These are phyloP conservation scores for Phialophora expanda DNA, from an alignment of 2,329 filamentous ascomycete genomes.

Conservation along the genomic window DNA sequence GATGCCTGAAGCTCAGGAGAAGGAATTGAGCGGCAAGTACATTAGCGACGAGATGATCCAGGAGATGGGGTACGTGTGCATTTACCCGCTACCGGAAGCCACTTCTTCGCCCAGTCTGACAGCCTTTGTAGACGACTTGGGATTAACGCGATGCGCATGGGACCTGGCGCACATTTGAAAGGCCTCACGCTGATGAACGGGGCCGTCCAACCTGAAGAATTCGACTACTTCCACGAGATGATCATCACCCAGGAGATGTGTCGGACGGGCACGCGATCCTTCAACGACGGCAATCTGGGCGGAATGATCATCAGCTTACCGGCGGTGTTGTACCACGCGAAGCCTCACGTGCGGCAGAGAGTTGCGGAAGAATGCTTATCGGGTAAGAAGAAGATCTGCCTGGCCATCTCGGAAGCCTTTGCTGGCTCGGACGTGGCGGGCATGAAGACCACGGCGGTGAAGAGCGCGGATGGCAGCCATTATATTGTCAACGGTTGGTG, in stretches of 20 bases:
- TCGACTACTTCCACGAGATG: conserved; percentile 70
- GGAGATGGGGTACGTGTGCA: conserved; percentile 23
- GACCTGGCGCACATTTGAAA: conserved; percentile 32
- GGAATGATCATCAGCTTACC: conserved; percentile 66
- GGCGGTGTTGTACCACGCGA: conserved; percentile 71
- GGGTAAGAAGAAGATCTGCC: conserved; percentile 70
- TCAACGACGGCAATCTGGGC: conserved; percentile 47
- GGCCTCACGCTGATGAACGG: conserved; percentile 32
- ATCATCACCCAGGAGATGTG: conserved; percentile 74
- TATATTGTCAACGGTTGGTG: conserved; percentile 75
- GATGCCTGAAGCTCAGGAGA: conserved; percentile 35
- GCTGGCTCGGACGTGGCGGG: conserved; percentile 69
- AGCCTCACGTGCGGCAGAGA: conserved; percentile 63
- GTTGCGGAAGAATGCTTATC: conserved; percentile 70
- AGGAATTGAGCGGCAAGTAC: conserved; percentile 31
- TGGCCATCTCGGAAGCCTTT: conserved; percentile 74
- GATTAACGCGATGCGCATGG: conserved; percentile 37
- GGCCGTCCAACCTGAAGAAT: conserved; percentile 60
- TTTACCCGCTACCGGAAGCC: too few species aligned
- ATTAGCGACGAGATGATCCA: conserved; percentile 28
- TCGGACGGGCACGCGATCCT: conserved; percentile 57
- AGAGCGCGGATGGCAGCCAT: conserved; percentile 56
- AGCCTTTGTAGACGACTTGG: conserved; percentile 18
- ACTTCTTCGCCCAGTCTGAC: background rate
- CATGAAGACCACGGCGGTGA: conserved; percentile 64